Evolutionary conservation across 805 yeast species (phyloP).

Genomic region (Ogataea pignaliae): DNA sequence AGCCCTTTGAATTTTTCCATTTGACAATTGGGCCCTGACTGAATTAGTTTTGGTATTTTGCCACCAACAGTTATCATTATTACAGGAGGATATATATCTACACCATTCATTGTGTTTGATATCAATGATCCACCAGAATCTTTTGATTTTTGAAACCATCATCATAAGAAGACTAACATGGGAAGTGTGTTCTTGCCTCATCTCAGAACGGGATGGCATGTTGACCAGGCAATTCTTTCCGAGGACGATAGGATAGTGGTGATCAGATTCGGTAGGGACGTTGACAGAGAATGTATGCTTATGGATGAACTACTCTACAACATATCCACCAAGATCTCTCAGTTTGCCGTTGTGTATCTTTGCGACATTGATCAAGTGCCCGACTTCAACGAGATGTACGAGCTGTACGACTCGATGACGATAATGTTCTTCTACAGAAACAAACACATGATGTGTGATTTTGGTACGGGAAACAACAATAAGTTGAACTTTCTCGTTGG

Average conservation of each 20-base stretch:
- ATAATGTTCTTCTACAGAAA: slow-evolving; percentile 91
- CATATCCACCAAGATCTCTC: slow-evolving; percentile 77
- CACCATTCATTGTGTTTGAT: too few relatives aligned
- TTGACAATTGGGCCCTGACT: too few relatives aligned
- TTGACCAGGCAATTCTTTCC: slow-evolving; percentile 90
- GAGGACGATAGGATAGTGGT: slow-evolving; percentile 88
- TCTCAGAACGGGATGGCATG: slow-evolving; percentile 88
- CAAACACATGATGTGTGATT: slow-evolving; percentile 97
- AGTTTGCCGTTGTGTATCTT: slow-evolving; percentile 82
- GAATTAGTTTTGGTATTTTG: too few relatives aligned
- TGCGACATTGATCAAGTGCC: slow-evolving; percentile 89
- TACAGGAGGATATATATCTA: too few relatives aligned
- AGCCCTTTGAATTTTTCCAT: too few relatives aligned
- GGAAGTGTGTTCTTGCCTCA: slow-evolving; percentile 83
- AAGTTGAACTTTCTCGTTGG: slow-evolving; percentile 77
- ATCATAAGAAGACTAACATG: slow-evolving; percentile 36
- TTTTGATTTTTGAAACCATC: too few relatives aligned
- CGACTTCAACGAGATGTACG: slow-evolving; percentile 89
- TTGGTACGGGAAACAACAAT: slow-evolving; percentile 97
- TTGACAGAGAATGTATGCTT: slow-evolving; percentile 72
- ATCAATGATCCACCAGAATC: too few relatives aligned
- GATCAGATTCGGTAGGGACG: slow-evolving; percentile 81
- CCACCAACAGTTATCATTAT: too few relatives aligned
- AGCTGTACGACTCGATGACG: slow-evolving; percentile 83
- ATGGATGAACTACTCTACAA: slow-evolving; percentile 85